Conservation (phyloP, 2,329 filamentous ascomycete species). For the Trichoderma arundinaceum region DNA sequence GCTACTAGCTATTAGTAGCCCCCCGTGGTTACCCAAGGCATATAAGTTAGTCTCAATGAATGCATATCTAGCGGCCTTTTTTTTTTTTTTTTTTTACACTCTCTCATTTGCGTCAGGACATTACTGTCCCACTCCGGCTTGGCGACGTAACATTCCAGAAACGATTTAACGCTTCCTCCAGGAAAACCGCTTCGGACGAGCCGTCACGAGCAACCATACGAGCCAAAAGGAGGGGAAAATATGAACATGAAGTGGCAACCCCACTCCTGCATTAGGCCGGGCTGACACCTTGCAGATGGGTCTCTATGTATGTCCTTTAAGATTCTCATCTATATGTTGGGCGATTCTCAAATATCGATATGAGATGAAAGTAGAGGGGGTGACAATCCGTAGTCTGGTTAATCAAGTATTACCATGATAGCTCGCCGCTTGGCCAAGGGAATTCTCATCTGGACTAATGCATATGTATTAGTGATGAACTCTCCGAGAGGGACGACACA, state of each 20-base stretch:
- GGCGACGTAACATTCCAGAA: slow-evolving; percentile 29
- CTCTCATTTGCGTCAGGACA: neutral
- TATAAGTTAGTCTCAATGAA: slow-evolving; percentile 12
- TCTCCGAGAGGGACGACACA: slow-evolving; percentile 7
- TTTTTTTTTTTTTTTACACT: no score
- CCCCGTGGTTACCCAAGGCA: slow-evolving; percentile 13
- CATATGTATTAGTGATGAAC: slow-evolving; percentile 22
- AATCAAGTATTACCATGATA: slow-evolving; percentile 1
- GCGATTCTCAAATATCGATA: slow-evolving; percentile 13
- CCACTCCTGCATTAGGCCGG: slow-evolving; percentile 12
- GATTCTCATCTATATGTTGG: neutral
- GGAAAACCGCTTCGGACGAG: neutral
- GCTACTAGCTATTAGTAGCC: slow-evolving; percentile 17
- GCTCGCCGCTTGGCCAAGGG: slow-evolving; percentile 26
- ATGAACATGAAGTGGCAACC: neutral
- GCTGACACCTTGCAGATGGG: slow-evolving; percentile 2
- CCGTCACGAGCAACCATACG: slow-evolving; percentile 11
- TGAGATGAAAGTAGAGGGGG: neutral
- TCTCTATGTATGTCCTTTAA: slow-evolving; percentile 19
- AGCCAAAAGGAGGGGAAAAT: slow-evolving; percentile 5
- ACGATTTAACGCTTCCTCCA: slow-evolving; percentile 9
- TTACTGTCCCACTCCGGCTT: slow-evolving; percentile 8
- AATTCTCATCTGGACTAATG: slow-evolving; percentile 5
- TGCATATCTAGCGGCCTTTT: slow-evolving; percentile 24
- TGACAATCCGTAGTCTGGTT: neutral